Evolutionary conservation across 2,329 filamentous ascomycete species (phyloP).

Genomic region (Graphilbum ipis-grandicollis): DNA sequence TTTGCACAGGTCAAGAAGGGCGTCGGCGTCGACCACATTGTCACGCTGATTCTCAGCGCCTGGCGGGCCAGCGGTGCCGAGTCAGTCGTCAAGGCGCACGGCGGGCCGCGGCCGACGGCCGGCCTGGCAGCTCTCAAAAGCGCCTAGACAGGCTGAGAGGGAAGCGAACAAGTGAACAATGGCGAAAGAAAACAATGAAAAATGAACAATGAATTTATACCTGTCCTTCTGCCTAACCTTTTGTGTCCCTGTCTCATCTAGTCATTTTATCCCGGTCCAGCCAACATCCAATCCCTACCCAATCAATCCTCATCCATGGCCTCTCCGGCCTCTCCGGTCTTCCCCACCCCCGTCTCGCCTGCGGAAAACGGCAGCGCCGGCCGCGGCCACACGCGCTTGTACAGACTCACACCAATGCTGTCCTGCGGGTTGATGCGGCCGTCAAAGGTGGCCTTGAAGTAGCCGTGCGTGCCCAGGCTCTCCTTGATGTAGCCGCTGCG

Average conservation of each 20-base stretch:
- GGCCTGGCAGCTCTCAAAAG: slow-evolving; percentile 30
- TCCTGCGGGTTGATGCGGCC: slow-evolving; percentile 92
- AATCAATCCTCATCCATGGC: no score
- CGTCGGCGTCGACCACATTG: slow-evolving; percentile 70
- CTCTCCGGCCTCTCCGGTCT: slow-evolving; percentile 12
- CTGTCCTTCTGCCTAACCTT: no score
- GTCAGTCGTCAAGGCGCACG: slow-evolving; percentile 32
- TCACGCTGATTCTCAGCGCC: slow-evolving; percentile 73
- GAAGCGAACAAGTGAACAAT: no score
- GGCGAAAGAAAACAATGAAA: no score
- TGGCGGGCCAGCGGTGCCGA: slow-evolving; percentile 84
- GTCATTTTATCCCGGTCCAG: no score
- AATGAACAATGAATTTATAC: no score
- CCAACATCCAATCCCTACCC: no score
- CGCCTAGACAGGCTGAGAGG: neutral
- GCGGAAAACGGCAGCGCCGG: slow-evolving; percentile 36
- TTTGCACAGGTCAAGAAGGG: slow-evolving; percentile 96
- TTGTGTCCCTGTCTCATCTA: no score
- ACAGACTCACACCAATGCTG: slow-evolving; percentile 75
- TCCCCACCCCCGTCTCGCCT: neutral
- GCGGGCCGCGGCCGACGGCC: slow-evolving; percentile 39
- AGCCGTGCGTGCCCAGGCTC: slow-evolving; percentile 88
- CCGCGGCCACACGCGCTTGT: slow-evolving; percentile 73
- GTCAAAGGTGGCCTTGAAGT: slow-evolving; percentile 98
- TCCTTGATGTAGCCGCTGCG: slow-evolving; percentile 88